phyloP scores from a whole-genome alignment of 768 basidiomycete species.

The Mycena alexandri region DNA sequence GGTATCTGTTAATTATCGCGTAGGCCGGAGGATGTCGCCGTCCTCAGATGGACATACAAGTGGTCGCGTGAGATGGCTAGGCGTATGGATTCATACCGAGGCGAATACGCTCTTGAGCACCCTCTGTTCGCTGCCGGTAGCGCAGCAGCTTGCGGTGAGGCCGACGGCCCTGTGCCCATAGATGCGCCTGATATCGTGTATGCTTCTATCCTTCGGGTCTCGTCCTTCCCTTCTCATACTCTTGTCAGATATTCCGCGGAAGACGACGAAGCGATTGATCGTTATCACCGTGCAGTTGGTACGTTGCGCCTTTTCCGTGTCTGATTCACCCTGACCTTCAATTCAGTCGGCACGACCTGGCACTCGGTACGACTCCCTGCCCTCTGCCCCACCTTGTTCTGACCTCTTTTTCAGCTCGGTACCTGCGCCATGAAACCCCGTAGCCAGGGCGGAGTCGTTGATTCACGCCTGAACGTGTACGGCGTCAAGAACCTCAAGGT shows the following conservation, averaged over 20 bases:
- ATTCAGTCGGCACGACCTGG: constrained; percentile 31
- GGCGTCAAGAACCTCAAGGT: constrained; percentile 60
- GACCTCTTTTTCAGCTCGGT: constrained; percentile 52
- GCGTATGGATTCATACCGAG: constrained; percentile 49
- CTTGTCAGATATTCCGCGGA: constrained; percentile 33
- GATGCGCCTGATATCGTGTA: constrained; percentile 37
- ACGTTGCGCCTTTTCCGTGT: not conserved
- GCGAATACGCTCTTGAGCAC: constrained; percentile 26
- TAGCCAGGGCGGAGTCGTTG: constrained; percentile 60
- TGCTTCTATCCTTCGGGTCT: not conserved
- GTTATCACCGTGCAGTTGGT: constrained; percentile 32
- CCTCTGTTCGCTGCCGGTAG: constrained; percentile 4
- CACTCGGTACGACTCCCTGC: constrained; percentile 25
- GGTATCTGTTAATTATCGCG: too few relatives aligned
- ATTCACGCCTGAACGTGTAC: constrained; percentile 59
- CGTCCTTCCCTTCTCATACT: not conserved
- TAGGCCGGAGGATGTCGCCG: constrained; percentile 40
- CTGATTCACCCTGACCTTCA: not conserved
- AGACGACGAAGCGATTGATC: constrained; percentile 41
- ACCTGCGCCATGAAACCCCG: constrained; percentile 66
- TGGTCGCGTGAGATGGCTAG: constrained; percentile 53
- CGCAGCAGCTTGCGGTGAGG: constrained; percentile 9
- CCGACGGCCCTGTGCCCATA: constrained; percentile 29
- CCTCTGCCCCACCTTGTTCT: not conserved
- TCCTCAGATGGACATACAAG: constrained; percentile 54